Base-by-base conservation (phyloP, 2,329 filamentous ascomycete genomes). In the Colletotrichum horii region DNA sequence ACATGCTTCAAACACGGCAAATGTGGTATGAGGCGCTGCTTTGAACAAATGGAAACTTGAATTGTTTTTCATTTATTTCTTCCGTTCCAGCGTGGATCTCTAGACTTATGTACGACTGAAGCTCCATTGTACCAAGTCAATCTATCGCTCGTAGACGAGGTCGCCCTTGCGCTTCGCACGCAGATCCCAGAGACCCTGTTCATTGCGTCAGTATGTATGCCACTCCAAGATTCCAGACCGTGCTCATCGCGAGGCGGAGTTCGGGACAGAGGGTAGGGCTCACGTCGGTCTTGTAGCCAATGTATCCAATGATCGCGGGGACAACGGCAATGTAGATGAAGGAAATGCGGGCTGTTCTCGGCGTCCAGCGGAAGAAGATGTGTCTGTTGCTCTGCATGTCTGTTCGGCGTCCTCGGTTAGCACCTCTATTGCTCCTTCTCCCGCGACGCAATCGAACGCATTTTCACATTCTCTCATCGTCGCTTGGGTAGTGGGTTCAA, bases 351-450 rank as follows among this genome's bases (percentile, higher is more conserved):
- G 95, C 95, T 61, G 95, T 98, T 82, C 94, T 91, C 68, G 92
- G 91, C 43, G 94, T 98, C 95, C 95, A 98, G 85, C 95, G 92
- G 91, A 98, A 99, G 91, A 95, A 98, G 87, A 95, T 95, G 91
- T 96, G 94, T 79, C 97, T 94, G 88, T 95, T 95, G 82, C 91
- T 89, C 82, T 91, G 92, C 92, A 98, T 94, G 84, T 94, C 96
- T 98, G 81, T 80, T 68, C 26, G 55, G 75, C 43, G 70, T 74
- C 61, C 66, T 60, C 32, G 80, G 83, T 81, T 71, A 78, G 76
- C 66, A 24, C 55, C 43, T 74, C 16, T 30, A n/a, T 6, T 68
- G 26, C 69, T 55, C 1, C 15, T 14, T 34, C 22, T n/a, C 32
- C 11, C 36, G 22, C 52, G 30, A 22, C 66, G 14, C 61, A 55